phyloP scores from a whole-genome alignment of 257 asterid genomes.

The Nicotiana noctiflora region DNA sequence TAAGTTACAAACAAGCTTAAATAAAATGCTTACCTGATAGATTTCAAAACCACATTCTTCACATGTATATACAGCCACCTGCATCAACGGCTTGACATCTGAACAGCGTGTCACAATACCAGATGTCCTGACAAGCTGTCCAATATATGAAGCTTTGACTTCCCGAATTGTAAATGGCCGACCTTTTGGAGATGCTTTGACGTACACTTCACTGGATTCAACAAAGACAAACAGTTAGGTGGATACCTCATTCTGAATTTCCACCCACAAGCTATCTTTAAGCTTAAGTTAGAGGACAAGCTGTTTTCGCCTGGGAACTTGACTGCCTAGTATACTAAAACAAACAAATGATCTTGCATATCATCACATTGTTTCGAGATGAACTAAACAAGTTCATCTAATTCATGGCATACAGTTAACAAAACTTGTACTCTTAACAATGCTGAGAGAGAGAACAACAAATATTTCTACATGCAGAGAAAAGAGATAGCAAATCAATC shows the following conservation, averaged over 20 bases:
- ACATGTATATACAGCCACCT: constrained; percentile 95
- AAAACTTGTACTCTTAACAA: background rate
- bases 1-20: background rate
- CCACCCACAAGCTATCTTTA: background rate
- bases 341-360: background rate
- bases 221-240: constrained; percentile 20
- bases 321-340: background rate
- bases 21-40: constrained; percentile 56
- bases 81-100: constrained; percentile 94
- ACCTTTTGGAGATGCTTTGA: constrained; percentile 76
- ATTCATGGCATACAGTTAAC: background rate
- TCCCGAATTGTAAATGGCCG: constrained; percentile 88
- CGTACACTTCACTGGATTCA: constrained; percentile 77
- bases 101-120: constrained; percentile 97
- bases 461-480: background rate
- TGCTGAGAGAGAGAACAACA: background rate
- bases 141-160: constrained; percentile 87
- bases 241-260: background rate
- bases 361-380: background rate
- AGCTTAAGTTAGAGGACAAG: background rate
- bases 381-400: background rate
- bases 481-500: background rate
- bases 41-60: constrained; percentile 98
- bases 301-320: background rate
- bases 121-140: constrained; percentile 85